phyloP scores from a whole-genome alignment of 257 asterid genomes.

The Solanum verrucosum region DNA sequence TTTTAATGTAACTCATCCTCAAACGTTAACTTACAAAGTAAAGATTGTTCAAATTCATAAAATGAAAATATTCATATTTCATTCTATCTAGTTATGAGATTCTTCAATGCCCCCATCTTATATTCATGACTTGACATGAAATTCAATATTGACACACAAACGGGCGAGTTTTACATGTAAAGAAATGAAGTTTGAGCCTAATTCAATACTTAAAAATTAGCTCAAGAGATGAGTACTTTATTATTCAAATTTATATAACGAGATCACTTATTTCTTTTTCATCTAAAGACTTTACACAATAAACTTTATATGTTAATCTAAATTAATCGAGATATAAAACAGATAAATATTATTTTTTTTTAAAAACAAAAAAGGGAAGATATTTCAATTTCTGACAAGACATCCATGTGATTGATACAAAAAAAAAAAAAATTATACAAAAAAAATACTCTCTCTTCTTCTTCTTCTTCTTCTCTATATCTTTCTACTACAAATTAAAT shows the following conservation, averaged over 20 bases:
- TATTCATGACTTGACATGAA: neutral
- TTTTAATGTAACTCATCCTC: accelerated
- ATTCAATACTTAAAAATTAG: neutral
- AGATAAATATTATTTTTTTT: neutral
- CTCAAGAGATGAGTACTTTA: neutral
- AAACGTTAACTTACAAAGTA: accelerated
- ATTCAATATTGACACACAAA: accelerated
- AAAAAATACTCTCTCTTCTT: neutral
- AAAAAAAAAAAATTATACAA: neutral
- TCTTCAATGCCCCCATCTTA: neutral
- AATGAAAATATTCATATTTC: accelerated
- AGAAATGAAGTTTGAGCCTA: neutral
- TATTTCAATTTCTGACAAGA: slow-evolving; percentile 28
- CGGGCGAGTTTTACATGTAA: accelerated
- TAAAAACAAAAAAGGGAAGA: neutral
- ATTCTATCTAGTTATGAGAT: neutral
- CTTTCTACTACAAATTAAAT: slow-evolving; percentile 11
- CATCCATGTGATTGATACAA: slow-evolving; percentile 30
- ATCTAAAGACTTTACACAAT: neutral
- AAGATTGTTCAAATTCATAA: neutral
- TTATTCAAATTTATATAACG: neutral
- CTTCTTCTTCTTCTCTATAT: slow-evolving; percentile 5
- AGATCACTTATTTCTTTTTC: neutral
- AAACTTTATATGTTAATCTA: neutral
- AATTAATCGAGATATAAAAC: neutral